Evolutionary conservation across 139 green algal species (phyloP).

Genomic region (Ettlia oleoabundans): DNA sequence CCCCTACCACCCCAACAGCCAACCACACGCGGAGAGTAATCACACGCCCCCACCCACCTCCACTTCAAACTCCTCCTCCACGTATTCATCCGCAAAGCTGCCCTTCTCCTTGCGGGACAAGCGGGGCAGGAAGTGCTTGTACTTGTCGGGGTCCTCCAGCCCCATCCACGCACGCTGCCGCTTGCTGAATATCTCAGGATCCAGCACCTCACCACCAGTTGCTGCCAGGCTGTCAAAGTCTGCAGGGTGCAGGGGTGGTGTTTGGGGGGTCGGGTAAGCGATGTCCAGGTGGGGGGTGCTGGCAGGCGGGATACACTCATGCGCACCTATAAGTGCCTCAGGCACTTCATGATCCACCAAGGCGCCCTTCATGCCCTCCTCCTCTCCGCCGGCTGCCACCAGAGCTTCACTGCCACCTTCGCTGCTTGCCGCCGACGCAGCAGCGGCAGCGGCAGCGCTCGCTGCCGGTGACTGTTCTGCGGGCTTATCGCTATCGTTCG

Average conservation of each 20-base stretch:
- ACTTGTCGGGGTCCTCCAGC: constrained; percentile 25
- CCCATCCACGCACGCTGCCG: constrained; percentile 29
- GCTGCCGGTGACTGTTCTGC: not conserved
- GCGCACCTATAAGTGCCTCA: constrained; percentile 10
- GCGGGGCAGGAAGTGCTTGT: constrained; percentile 35
- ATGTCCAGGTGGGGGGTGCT: too few relatives aligned
- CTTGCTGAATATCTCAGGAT: constrained; percentile 29
- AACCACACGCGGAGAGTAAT: too few relatives aligned
- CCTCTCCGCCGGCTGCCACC: not conserved
- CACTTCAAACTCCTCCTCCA: constrained; percentile 35
- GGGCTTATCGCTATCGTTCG: not conserved
- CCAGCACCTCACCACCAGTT: too few relatives aligned
- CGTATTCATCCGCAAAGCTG: constrained; percentile 38
- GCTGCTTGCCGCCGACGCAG: not conserved
- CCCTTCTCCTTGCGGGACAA: constrained; percentile 47
- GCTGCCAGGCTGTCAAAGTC: not conserved
- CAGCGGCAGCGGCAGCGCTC: not conserved
- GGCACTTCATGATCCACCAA: not conserved
- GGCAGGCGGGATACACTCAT: too few relatives aligned
- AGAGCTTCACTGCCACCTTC: too few relatives aligned
- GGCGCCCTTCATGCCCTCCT: not conserved
- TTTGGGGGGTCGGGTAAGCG: too few relatives aligned
- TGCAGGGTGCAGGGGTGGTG: too few relatives aligned
- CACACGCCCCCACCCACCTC: too few relatives aligned
- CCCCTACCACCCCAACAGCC: too few relatives aligned